phyloP scores from a whole-genome alignment of 176 grass and related monocot species.

The Rhynchospora breviuscula region DNA sequence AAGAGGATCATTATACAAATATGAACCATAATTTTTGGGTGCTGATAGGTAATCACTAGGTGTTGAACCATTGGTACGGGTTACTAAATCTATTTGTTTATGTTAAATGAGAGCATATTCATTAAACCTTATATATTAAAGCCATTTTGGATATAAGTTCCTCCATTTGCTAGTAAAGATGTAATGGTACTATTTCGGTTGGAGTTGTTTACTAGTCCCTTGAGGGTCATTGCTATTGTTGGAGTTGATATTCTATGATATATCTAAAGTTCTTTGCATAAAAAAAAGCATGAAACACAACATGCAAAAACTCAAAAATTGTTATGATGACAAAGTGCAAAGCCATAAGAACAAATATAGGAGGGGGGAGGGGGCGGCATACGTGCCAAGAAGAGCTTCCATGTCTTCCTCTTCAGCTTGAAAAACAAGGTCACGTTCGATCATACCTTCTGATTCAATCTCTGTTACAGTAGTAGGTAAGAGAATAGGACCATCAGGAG shows the following conservation, averaged over 20 bases:
- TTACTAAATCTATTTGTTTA: background rate
- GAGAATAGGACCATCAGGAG: constrained; percentile 42
- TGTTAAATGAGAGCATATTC: background rate
- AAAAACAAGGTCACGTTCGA: constrained; percentile 74
- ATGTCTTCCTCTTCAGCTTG: constrained; percentile 90
- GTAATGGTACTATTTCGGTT: background rate
- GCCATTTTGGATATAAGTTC: background rate
- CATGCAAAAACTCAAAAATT: background rate
- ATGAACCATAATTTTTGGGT: background rate
- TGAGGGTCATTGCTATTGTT: background rate
- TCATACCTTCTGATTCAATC: constrained; percentile 37
- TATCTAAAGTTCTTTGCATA: background rate
- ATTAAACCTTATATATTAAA: background rate
- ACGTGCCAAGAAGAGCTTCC: constrained; percentile 78
- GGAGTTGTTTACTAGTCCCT: background rate
- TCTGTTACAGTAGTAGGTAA: constrained; percentile 33
- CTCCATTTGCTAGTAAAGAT: background rate
- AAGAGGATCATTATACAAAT: background rate
- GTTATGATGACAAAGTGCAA: background rate
- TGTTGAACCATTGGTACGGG: background rate
- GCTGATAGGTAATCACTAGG: background rate
- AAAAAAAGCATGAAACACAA: background rate
- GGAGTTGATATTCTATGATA: background rate
- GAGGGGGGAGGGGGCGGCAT: background rate
- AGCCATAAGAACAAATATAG: background rate